Evolutionary conservation across 108 stramenopile genomes (phyloP), one percentile per base, ranked within the genome.

Genomic region (Seminavis robusta): DNA sequence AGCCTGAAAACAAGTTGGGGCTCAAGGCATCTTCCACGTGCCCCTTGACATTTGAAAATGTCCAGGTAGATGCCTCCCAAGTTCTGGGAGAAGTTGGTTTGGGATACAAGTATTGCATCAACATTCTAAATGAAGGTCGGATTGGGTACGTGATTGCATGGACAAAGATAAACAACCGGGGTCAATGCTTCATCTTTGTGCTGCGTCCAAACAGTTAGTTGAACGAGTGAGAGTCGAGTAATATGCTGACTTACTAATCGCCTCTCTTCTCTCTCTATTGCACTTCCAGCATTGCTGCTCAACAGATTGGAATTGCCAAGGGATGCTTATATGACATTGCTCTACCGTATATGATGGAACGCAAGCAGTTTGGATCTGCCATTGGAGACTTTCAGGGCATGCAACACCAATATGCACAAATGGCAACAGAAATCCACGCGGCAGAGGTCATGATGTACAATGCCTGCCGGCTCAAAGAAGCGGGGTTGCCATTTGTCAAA

Each of bases 71-170:
- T 34, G 49, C 74, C 10, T 47, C 47, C 25, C 68, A 88, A 63
- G 61, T 96, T 1, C 56, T 98, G 16, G 97, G 97, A 6, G 79
- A 94, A 60, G 86, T 95, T 6, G 97, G 97, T 9, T 40, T 74
- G 33, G 97, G 95, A 21, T 93, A 97, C 71, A 89, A 92, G 63
- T 95, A 94, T 59, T 94, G 94, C 41, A 98, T 98, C 56, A 86
- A 94, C 51, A 97, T 97, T 53, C 68, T 98, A 41, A 97, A 98
- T 69, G 96, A 97, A 81, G 97, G 96, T 5, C 75, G 97, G 40
- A 97, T 98, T 40, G 97, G 97, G n/a, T n/a, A n/a, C n/a, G n/a
- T n/a, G n/a, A n/a, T n/a, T n/a, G n/a, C n/a, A n/a, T n/a, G n/a
- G n/a, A n/a, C n/a, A n/a, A n/a, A n/a, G n/a, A n/a, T n/a, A n/a